These are phyloP conservation scores for Entophlyctis luteolus DNA, from an alignment of 192 early-diverging fungal genomes.

Conservation along the genomic window DNA sequence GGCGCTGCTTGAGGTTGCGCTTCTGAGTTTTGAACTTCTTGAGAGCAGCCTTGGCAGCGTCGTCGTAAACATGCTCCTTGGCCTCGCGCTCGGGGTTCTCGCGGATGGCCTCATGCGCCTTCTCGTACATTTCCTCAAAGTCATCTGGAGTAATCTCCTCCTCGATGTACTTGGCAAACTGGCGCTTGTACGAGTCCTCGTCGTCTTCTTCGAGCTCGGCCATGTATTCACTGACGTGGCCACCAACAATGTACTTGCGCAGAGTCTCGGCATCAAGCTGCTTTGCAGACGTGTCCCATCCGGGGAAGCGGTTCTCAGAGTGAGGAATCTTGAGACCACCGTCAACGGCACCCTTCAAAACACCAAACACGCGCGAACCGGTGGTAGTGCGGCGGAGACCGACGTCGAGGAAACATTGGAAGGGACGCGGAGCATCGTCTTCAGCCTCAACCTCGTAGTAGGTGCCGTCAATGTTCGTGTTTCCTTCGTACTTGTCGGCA, in stretches of 20 bases:
- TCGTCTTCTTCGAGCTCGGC: slow-evolving; percentile 96
- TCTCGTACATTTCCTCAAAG: slow-evolving; percentile 91
- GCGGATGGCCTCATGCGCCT: slow-evolving; percentile 92
- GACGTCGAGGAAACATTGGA: slow-evolving; percentile 97
- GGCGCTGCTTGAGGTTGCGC: slow-evolving; percentile 87
- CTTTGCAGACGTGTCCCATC: slow-evolving; percentile 85
- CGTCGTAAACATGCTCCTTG: slow-evolving; percentile 53
- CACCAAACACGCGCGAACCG: slow-evolving; percentile 94
- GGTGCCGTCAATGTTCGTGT: slow-evolving; percentile 84
- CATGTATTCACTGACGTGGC: slow-evolving; percentile 98
- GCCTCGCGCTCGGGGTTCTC: slow-evolving; percentile 73
- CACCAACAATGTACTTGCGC: slow-evolving; percentile 95
- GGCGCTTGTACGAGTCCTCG: slow-evolving; percentile 93
- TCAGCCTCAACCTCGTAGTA: slow-evolving; percentile 80
- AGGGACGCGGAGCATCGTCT: slow-evolving; percentile 88
- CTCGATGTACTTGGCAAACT: slow-evolving; percentile 91
- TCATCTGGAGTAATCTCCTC: slow-evolving; percentile 80
- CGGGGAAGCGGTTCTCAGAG: slow-evolving; percentile 94
- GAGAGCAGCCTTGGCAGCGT: slow-evolving; percentile 67
- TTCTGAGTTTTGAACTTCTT: slow-evolving; percentile 71
- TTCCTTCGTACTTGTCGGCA: slow-evolving; percentile 95
- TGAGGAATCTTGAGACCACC: slow-evolving; percentile 97
- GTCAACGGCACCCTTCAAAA: slow-evolving; percentile 98
- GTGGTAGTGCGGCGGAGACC: slow-evolving; percentile 97
- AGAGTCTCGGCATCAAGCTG: slow-evolving; percentile 87